Conservation (phyloP, 306 rosid genomes). For the Gillenia trifoliata region DNA sequence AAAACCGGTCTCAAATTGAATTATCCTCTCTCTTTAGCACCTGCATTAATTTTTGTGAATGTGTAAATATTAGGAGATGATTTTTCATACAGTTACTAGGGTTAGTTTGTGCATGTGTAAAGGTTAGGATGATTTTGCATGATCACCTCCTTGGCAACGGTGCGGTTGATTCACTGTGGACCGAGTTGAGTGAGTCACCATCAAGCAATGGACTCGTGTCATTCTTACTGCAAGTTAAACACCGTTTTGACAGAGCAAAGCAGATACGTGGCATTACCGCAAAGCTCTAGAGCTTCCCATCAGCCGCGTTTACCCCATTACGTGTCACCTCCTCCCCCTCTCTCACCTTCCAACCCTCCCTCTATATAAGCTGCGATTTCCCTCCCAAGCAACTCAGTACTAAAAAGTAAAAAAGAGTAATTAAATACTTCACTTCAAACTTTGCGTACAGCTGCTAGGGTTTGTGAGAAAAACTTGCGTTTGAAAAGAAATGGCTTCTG, state of each 20-base stretch:
- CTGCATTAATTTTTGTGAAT: no score
- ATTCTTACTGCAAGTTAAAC: background rate
- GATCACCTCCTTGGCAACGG: background rate
- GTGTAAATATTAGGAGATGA: no score
- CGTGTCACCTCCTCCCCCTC: constrained; percentile 6
- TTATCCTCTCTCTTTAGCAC: no score
- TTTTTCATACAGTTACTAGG: no score
- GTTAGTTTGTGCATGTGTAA: no score
- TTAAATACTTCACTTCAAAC: no score
- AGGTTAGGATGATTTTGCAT: background rate
- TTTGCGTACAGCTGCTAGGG: no score
- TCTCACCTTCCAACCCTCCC: background rate
- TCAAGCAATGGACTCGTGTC: constrained; percentile 6
- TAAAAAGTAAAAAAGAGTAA: no score
- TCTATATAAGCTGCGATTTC: background rate
- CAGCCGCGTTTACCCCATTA: constrained; percentile 14
- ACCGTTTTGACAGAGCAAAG: background rate
- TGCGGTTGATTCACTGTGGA: background rate
- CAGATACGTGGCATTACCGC: background rate
- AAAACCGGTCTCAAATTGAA: no score
- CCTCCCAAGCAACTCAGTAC: background rate
- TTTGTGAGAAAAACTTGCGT: background rate
- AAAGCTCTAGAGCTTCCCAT: background rate
- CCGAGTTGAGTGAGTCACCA: background rate
- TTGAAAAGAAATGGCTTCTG: background rate